Percentiles rank a stretch among this genome's conserved stretches.
Evolutionary conservation across 2,329 filamentous ascomycete genomes (phyloP).

Genomic region (Microdochium nivale): DNA sequence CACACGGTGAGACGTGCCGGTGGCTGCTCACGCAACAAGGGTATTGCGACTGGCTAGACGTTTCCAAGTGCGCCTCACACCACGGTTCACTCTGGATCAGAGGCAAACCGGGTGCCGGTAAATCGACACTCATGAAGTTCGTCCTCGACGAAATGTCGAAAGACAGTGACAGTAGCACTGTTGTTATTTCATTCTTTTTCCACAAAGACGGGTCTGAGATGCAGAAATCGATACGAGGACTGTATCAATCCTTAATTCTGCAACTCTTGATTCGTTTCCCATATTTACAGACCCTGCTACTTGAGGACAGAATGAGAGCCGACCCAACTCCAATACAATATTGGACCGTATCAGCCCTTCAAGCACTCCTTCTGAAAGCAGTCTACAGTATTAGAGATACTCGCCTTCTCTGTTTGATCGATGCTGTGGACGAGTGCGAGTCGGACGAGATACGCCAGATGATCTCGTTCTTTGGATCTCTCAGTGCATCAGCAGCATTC

Average conservation of each 20-base stretch:
- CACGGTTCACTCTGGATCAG: conserved; percentile 36
- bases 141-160: conserved; percentile 7
- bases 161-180: not conserved
- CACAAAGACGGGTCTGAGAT: conserved; percentile 3
- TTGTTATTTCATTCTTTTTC: conserved; percentile 15
- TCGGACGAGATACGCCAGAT: conserved; percentile 2
- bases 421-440: conserved; percentile 13
- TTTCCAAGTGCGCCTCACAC: conserved; percentile 14
- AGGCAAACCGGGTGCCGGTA: conserved; percentile 35
- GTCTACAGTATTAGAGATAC: conserved; percentile 1
- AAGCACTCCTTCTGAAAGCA: conserved; percentile 3
- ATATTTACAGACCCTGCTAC: not conserved
- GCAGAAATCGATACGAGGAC: not conserved
- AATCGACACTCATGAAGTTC: conserved; percentile 23
- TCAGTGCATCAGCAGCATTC: too few relatives aligned
- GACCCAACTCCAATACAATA: not conserved
- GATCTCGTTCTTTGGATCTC: too few relatives aligned
- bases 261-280: conserved; percentile 12
- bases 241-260: conserved; percentile 19
- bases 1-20: conserved; percentile 26
- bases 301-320: conserved; percentile 1
- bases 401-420: conserved; percentile 8
- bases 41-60: conserved; percentile 28
- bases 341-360: conserved; percentile 3
- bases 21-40: conserved; percentile 26